A percentile compares a stretch with the other conserved stretches of the same genome.
Conservation (phyloP, 306 rosid genomes). For the Calophaca sinica region DNA sequence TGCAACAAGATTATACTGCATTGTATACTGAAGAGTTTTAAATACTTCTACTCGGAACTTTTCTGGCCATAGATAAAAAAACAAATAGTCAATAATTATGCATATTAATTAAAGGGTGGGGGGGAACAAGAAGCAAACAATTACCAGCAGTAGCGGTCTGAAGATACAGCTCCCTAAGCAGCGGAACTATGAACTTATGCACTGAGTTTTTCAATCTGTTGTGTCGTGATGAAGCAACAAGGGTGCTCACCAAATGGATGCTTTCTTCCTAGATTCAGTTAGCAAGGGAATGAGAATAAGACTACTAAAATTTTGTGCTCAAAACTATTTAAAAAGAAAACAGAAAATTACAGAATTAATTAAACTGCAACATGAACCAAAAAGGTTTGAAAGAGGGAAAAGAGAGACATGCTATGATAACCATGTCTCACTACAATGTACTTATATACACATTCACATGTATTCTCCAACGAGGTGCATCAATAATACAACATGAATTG, state of each 20-base stretch:
- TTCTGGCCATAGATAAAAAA: neutral
- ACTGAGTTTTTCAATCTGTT: constrained; percentile 60
- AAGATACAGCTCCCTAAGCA: constrained; percentile 69
- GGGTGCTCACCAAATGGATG: constrained; percentile 52
- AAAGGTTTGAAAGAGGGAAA: neutral
- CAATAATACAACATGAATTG: constrained; percentile 3
- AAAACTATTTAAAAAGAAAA: constrained; percentile 18
- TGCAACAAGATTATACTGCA: neutral
- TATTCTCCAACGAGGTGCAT: constrained; percentile 22
- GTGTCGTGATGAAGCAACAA: constrained; percentile 69
- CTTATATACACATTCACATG: neutral
- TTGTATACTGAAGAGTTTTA: neutral
- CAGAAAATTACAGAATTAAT: neutral
- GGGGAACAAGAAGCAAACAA: constrained; percentile 3
- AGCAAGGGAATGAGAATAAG: constrained; percentile 39
- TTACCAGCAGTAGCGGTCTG: constrained; percentile 57
- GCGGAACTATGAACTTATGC: constrained; percentile 63
- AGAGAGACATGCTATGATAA: neutral
- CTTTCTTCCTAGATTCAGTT: constrained; percentile 55
- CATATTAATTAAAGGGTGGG: neutral
- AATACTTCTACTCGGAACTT: neutral
- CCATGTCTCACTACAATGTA: constrained; percentile 39
- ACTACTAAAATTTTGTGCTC: neutral
- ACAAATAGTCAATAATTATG: neutral
- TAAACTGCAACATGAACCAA: constrained; percentile 20